These are phyloP conservation scores for Metarhizium rileyi DNA, from an alignment of 2,329 filamentous ascomycete genomes.

Conservation along the genomic window DNA sequence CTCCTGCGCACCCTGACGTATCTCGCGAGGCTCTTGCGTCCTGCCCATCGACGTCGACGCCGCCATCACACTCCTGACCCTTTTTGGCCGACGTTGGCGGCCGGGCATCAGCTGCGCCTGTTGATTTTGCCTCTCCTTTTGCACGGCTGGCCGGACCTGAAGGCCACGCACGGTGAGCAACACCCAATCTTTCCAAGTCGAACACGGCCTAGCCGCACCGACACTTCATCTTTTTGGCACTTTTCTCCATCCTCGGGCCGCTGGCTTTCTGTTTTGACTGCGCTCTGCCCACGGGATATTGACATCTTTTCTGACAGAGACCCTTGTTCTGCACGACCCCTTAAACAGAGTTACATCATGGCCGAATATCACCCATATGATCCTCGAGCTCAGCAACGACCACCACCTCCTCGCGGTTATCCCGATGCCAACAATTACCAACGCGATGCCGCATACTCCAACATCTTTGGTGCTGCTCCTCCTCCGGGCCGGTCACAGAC, in stretches of 20 bases:
- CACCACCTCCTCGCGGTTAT: constrained; percentile 38
- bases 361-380: constrained; percentile 46
- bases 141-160: constrained; percentile 3
- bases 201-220: neutral
- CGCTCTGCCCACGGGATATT: neutral
- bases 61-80: neutral
- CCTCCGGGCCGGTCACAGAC: constrained; percentile 87
- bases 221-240: neutral
- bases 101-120: constrained; percentile 6
- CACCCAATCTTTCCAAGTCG: neutral
- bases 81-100: constrained; percentile 4
- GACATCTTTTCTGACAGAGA: neutral
- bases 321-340: neutral
- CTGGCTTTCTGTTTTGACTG: neutral
- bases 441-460: constrained; percentile 90
- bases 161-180: constrained; percentile 4
- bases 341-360: constrained; percentile 28
- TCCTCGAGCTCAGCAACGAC: constrained; percentile 33
- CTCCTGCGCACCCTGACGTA: neutral
- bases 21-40: neutral
- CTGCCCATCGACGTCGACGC: neutral
- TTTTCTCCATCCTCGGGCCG: neutral
- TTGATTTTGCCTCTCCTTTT: constrained; percentile 2
- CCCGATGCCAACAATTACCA: constrained; percentile 48
- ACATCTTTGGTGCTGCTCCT: constrained; percentile 85